phyloP scores from a whole-genome alignment of 192 early-diverging fungal species.

The Gonapodya prolifera region DNA sequence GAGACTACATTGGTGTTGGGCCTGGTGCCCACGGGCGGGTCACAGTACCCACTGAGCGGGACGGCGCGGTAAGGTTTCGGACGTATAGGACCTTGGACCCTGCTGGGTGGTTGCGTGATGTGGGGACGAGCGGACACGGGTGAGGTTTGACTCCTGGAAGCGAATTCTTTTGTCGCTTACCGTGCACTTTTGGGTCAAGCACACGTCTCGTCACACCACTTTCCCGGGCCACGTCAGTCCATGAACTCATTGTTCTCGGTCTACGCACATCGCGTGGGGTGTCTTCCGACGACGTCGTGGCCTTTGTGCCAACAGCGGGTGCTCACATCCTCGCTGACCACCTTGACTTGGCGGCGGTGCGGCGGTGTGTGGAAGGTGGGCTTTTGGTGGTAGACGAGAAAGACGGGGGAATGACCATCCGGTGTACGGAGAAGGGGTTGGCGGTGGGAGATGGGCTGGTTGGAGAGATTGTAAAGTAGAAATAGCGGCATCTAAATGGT shows the following conservation, averaged over 20 bases:
- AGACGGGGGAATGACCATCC: background rate
- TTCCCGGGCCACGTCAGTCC: background rate
- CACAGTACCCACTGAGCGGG: background rate
- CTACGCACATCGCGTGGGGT: background rate
- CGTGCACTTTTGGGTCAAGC: too few species aligned
- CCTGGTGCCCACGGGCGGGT: conserved; percentile 43
- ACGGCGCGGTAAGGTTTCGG: background rate
- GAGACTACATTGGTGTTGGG: conserved; percentile 38
- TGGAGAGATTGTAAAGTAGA: background rate
- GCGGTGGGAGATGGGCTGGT: background rate
- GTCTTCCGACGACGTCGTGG: background rate
- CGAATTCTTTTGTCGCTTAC: too few species aligned
- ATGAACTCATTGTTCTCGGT: background rate
- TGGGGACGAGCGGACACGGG: background rate
- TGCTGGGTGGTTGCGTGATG: background rate
- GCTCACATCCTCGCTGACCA: background rate
- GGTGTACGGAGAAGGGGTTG: background rate
- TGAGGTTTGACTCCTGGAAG: too few species aligned
- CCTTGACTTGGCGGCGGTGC: background rate
- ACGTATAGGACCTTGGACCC: background rate
- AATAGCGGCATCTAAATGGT: too few species aligned
- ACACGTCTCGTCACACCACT: background rate
- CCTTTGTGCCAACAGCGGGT: background rate
- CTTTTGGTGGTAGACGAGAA: background rate
- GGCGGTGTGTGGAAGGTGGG: background rate